Conservation (phyloP, 768 basidiomycete species). For the Suillus plorans region DNA sequence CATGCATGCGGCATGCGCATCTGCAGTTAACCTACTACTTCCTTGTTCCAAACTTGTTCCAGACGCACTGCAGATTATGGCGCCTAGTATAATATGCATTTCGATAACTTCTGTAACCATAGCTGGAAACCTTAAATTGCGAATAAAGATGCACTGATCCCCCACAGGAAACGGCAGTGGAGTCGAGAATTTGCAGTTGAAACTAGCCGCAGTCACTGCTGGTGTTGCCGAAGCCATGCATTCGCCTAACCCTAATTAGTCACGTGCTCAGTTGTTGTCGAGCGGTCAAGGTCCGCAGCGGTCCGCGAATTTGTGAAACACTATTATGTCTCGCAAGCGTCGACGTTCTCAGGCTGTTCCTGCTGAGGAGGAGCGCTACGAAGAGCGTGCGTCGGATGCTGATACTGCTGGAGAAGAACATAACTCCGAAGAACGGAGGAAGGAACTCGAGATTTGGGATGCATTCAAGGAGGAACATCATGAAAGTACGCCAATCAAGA, state of each 20-base stretch:
- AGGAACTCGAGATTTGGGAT: slow-evolving; percentile 70
- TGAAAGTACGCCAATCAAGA: slow-evolving; percentile 51
- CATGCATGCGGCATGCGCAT: not conserved
- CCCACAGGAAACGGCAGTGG: too few species aligned
- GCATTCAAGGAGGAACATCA: slow-evolving; percentile 76
- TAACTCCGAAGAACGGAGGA: slow-evolving; percentile 34
- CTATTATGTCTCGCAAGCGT: slow-evolving; percentile 42
- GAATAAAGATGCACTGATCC: too few species aligned
- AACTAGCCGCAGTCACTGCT: too few species aligned
- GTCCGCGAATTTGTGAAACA: not conserved
- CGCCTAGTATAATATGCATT: not conserved
- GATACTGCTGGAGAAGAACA: slow-evolving; percentile 14
- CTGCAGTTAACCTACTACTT: not conserved
- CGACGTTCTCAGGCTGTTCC: slow-evolving; percentile 44
- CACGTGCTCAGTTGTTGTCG: not conserved
- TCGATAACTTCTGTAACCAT: not conserved
- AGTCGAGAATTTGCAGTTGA: too few species aligned
- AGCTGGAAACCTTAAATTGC: too few species aligned
- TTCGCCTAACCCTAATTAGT: not conserved
- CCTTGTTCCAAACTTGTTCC: not conserved
- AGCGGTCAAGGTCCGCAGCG: not conserved
- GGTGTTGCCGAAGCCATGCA: too few species aligned
- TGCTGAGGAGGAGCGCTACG: slow-evolving; percentile 24
- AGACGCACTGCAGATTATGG: not conserved
- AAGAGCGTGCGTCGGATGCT: slow-evolving; percentile 2